phyloP scores from a whole-genome alignment of 805 yeast genomes.

The Candida taoyuanica region DNA sequence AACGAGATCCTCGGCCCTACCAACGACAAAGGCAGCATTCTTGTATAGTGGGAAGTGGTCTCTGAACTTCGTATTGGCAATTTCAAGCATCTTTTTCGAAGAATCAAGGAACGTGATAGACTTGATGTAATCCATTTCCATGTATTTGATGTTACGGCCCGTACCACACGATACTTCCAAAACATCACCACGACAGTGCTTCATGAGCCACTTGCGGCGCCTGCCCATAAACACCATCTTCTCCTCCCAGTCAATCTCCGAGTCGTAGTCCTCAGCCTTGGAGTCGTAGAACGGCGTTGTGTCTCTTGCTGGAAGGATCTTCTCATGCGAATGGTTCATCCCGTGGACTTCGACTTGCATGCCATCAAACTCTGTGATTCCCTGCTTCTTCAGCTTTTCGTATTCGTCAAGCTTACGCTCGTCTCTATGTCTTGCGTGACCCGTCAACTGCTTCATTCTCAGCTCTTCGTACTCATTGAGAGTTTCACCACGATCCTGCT shows the following conservation, averaged over 20 bases:
- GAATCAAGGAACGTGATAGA: constrained; percentile 86
- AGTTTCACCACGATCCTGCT: constrained; percentile 30
- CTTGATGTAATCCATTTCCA: constrained; percentile 52
- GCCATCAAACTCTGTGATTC: constrained; percentile 29
- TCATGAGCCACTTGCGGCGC: constrained; percentile 76
- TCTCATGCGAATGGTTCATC: constrained; percentile 31
- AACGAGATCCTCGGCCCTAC: constrained; percentile 78
- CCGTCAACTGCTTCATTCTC: constrained; percentile 56
- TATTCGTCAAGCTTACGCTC: constrained; percentile 55
- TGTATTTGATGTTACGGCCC: constrained; percentile 81
- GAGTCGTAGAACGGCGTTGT: constrained; percentile 75
- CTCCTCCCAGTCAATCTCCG: constrained; percentile 60
- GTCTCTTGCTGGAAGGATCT: constrained; percentile 67
- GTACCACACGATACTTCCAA: constrained; percentile 95
- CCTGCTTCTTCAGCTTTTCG: constrained; percentile 43
- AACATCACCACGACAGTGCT: constrained; percentile 78
- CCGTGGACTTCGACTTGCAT: constrained; percentile 28
- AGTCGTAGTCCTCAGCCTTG: constrained; percentile 78
- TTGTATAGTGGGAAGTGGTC: constrained; percentile 59
- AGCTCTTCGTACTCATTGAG: constrained; percentile 58
- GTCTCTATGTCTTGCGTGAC: constrained; percentile 61
- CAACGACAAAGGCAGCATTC: constrained; percentile 83
- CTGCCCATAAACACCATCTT: constrained; percentile 42
- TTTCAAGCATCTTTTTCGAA: constrained; percentile 79
- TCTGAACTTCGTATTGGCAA: constrained; percentile 69